Conservation (phyloP, 2,329 filamentous ascomycete species). For the Aspergillus texensis region DNA sequence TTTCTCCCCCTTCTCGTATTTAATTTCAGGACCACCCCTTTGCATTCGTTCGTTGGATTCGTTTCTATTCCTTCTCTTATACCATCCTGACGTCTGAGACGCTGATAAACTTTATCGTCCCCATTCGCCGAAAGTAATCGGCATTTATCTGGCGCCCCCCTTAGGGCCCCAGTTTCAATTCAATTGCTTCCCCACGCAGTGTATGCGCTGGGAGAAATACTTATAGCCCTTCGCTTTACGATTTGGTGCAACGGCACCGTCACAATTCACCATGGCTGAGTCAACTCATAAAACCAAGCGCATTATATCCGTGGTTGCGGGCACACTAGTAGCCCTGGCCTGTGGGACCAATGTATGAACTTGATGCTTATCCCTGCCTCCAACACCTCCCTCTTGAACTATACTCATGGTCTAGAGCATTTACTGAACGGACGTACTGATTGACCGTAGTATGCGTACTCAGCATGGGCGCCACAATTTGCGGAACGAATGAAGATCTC, state of each 20-base stretch:
- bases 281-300: constrained; percentile 55
- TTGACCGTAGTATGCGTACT: constrained; percentile 83
- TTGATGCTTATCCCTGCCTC: constrained; percentile 7
- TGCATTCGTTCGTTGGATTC: constrained; percentile 2
- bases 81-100: constrained; percentile 5
- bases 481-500: constrained; percentile 82
- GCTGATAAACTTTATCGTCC: constrained; percentile 6
- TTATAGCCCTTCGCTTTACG: neutral
- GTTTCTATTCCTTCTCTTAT: neutral
- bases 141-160: neutral
- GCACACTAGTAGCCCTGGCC: constrained; percentile 80
- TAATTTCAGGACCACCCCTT: neutral
- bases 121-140: constrained; percentile 7
- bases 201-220: neutral
- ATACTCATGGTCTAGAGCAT: neutral
- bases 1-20: neutral
- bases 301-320: constrained; percentile 80
- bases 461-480: constrained; percentile 95
- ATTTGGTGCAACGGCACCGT: constrained; percentile 5
- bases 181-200: neutral
- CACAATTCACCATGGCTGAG: constrained; percentile 28
- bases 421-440: constrained; percentile 15
- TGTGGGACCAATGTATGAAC: constrained; percentile 84
- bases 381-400: neutral
- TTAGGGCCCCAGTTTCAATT: neutral